phyloP scores from a whole-genome alignment of 2,329 filamentous ascomycete genomes.

The Epichloe baconii region DNA sequence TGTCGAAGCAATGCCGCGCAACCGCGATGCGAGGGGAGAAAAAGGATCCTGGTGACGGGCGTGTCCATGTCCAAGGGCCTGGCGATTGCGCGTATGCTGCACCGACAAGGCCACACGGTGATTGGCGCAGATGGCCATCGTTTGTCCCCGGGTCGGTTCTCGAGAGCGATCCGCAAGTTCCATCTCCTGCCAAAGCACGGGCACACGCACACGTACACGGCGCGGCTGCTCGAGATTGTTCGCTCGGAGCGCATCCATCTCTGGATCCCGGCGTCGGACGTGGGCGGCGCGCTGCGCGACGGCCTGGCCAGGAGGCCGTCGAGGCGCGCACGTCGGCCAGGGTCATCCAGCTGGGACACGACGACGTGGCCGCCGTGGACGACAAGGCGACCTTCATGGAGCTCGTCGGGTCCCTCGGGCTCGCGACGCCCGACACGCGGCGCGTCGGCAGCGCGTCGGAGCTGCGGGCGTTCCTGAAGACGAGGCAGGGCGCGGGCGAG shows the following conservation, averaged over 20 bases:
- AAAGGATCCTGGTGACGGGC: slow-evolving; percentile 56
- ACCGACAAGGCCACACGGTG: slow-evolving; percentile 52
- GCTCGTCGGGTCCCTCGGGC: slow-evolving; percentile 37
- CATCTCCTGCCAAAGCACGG: slow-evolving; percentile 27
- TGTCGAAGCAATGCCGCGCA: slow-evolving; percentile 5
- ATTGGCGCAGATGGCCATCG: slow-evolving; percentile 55
- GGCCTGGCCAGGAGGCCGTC: slow-evolving; percentile 49
- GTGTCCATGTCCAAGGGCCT: slow-evolving; percentile 62
- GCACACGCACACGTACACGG: slow-evolving; percentile 32
- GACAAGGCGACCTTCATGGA: slow-evolving; percentile 54
- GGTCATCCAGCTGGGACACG: slow-evolving; percentile 49
- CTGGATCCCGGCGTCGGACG: slow-evolving; percentile 64
- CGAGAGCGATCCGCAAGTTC: slow-evolving; percentile 40
- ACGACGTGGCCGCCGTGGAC: slow-evolving; percentile 44
- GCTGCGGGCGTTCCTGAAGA: slow-evolving; percentile 37
- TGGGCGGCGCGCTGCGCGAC: slow-evolving; percentile 52
- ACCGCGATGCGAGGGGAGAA: neutral
- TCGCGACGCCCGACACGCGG: slow-evolving; percentile 40
- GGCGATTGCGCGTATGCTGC: slow-evolving; percentile 50
- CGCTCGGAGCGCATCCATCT: slow-evolving; percentile 48
- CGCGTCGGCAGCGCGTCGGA: slow-evolving; percentile 39
- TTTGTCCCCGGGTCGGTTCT: slow-evolving; percentile 42
- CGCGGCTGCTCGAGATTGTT: slow-evolving; percentile 45
- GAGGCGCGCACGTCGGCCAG: slow-evolving; percentile 44
- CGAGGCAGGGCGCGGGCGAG: neutral